These are phyloP conservation scores for Chaetomiaceae sp. DNA, from an alignment of 2,329 filamentous ascomycete species.

Conservation along the genomic window DNA sequence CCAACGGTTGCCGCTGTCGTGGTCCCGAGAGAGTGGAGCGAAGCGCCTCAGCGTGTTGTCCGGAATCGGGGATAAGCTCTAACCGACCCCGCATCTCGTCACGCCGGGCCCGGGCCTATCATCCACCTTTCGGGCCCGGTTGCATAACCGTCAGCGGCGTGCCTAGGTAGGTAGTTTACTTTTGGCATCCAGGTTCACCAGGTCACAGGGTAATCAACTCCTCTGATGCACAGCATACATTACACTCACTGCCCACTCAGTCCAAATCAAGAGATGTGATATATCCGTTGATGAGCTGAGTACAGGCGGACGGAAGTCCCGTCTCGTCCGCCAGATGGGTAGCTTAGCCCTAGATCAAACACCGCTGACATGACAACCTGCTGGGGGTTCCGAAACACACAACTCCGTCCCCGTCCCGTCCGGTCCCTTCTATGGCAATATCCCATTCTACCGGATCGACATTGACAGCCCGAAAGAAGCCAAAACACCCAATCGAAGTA, in stretches of 20 bases:
- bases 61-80: too few relatives aligned
- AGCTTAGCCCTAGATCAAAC: background rate
- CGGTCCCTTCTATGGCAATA: slow-evolving; percentile 7
- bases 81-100: too few relatives aligned
- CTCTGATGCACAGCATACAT: background rate
- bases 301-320: background rate
- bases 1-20: too few relatives aligned
- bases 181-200: too few relatives aligned
- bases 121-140: too few relatives aligned
- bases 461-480: slow-evolving; percentile 11
- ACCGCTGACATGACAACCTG: background rate
- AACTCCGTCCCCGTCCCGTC: slow-evolving; percentile 6
- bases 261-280: background rate
- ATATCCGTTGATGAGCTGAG: slow-evolving; percentile 8
- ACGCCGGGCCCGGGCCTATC: too few relatives aligned
- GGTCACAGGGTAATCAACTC: too few relatives aligned
- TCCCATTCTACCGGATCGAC: slow-evolving; percentile 16
- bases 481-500: slow-evolving; percentile 6
- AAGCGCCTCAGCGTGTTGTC: too few relatives aligned
- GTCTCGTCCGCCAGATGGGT: background rate
- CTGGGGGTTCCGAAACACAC: background rate
- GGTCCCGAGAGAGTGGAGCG: too few relatives aligned
- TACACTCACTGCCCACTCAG: background rate
- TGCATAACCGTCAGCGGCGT: too few relatives aligned
- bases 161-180: too few relatives aligned